Percentiles rank a stretch among this genome's conserved stretches.
Conservation (phyloP, 371 early-diverging fungal species). For the Gilbertella persicaria region DNA sequence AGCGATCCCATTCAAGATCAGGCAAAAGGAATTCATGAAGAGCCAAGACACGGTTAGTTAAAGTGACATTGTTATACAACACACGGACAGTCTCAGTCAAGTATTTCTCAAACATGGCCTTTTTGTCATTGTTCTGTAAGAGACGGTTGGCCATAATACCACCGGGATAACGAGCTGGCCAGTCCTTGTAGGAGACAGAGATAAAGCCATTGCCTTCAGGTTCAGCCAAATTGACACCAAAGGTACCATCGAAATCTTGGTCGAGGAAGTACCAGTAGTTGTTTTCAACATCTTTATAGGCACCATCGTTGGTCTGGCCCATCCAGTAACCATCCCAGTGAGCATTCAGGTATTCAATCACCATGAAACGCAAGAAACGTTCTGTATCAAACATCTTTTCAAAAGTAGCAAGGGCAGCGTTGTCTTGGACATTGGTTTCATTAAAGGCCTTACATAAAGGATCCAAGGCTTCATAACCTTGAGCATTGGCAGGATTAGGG, state of each 20-base stretch:
- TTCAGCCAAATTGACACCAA: constrained; percentile 52
- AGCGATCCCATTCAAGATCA: constrained; percentile 59
- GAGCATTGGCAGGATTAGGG: constrained; percentile 34
- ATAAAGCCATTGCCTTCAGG: constrained; percentile 29
- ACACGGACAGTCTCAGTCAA: constrained; percentile 51
- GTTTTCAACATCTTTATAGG: constrained; percentile 52
- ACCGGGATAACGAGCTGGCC: constrained; percentile 39
- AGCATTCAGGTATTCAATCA: constrained; percentile 56
- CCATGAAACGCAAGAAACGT: constrained; percentile 58
- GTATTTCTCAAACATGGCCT: constrained; percentile 48
- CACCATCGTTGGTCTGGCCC: constrained; percentile 56
- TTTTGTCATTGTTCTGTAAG: constrained; percentile 43
- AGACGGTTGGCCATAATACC: constrained; percentile 55
- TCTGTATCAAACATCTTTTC: constrained; percentile 46
- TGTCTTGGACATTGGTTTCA: constrained; percentile 38
- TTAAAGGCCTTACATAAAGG: constrained; percentile 44
- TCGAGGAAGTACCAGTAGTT: constrained; percentile 51
- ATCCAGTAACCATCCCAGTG: constrained; percentile 66
- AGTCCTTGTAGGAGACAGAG: constrained; percentile 46
- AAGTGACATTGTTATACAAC: constrained; percentile 55
- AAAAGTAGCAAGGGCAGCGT: constrained; percentile 41
- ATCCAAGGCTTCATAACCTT: constrained; percentile 36
- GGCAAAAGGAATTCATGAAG: constrained; percentile 53
- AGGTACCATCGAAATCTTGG: constrained; percentile 59
- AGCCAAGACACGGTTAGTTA: constrained; percentile 51